A percentile compares a stretch with the other conserved stretches of the same genome.
phyloP scores from a whole-genome alignment of 202 grass and related monocot species.

The Brachypodium distachyon region DNA sequence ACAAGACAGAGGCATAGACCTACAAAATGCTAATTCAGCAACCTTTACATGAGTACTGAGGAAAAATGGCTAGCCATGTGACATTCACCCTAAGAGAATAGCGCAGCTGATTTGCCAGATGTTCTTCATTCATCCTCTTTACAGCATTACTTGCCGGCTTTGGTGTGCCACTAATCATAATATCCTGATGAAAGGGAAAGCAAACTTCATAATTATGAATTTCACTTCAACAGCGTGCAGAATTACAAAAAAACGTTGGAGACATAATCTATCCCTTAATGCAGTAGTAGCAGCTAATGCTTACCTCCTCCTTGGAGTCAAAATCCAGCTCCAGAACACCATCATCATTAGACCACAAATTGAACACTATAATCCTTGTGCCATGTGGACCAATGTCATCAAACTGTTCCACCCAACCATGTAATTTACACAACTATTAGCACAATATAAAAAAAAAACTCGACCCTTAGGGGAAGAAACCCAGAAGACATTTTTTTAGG shows the following conservation, averaged over 20 bases:
- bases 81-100: conserved; percentile 76
- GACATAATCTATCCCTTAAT: neutral
- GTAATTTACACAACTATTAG: conserved; percentile 24
- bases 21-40: conserved; percentile 28
- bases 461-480: too few relatives aligned
- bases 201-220: neutral
- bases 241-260: neutral
- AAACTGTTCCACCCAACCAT: conserved; percentile 51
- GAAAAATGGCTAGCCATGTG: neutral
- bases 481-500: too few relatives aligned
- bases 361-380: conserved; percentile 81
- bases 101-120: conserved; percentile 50
- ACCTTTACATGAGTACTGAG: neutral
- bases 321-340: conserved; percentile 80
- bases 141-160: conserved; percentile 10
- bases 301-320: conserved; percentile 47
- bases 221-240: neutral
- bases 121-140: conserved; percentile 36
- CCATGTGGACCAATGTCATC: conserved; percentile 68
- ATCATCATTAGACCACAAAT: conserved; percentile 74
- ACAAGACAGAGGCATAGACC: conserved; percentile 75
- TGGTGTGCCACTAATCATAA: conserved; percentile 54
- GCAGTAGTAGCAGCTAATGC: neutral
- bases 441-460: too few relatives aligned
- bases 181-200: conserved; percentile 45